These are phyloP conservation scores for Hypoxylon rickii DNA, from an alignment of 495 filamentous ascomycete genomes.

Conservation along the genomic window DNA sequence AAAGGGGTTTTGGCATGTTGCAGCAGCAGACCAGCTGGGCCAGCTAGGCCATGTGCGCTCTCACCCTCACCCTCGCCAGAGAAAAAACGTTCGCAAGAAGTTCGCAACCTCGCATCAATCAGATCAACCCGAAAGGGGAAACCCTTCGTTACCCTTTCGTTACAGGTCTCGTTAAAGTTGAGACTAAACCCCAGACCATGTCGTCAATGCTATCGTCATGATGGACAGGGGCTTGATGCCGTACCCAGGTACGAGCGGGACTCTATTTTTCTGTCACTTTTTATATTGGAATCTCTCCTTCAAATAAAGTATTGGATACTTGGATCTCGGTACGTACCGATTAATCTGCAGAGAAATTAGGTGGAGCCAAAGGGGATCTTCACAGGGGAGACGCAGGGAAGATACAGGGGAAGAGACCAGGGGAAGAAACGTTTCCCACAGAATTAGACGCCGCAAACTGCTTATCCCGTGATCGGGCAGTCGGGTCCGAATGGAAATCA, in stretches of 20 bases:
- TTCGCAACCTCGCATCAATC: constrained; percentile 9
- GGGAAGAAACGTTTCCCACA: not conserved
- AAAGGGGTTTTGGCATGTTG: constrained; percentile 4
- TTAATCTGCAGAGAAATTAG: constrained; percentile 12
- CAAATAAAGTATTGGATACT: constrained; percentile 11
- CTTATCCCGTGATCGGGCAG: not conserved
- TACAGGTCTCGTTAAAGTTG: constrained; percentile 31
- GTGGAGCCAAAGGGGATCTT: constrained; percentile 12
- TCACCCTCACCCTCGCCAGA: no score
- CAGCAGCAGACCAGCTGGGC: not conserved
- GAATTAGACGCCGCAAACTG: not conserved
- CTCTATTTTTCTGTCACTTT: constrained; percentile 1
- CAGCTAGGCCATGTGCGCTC: not conserved
- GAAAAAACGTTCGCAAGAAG: no score
- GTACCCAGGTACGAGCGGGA: constrained; percentile 9
- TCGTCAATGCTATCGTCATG: constrained; percentile 35
- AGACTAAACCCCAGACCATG: constrained; percentile 33
- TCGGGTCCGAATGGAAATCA: no score
- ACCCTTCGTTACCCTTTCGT: no score
- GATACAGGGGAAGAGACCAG: no score
- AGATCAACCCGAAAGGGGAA: constrained; percentile 15
- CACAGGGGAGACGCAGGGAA: no score
- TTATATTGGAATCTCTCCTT: not conserved
- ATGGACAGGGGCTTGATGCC: constrained; percentile 9
- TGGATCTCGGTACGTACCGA: constrained; percentile 6